Evolutionary conservation across 768 basidiomycete species (phyloP), one percentile per base, ranked within the genome.

Genomic region (Tubosaeta sp.): DNA sequence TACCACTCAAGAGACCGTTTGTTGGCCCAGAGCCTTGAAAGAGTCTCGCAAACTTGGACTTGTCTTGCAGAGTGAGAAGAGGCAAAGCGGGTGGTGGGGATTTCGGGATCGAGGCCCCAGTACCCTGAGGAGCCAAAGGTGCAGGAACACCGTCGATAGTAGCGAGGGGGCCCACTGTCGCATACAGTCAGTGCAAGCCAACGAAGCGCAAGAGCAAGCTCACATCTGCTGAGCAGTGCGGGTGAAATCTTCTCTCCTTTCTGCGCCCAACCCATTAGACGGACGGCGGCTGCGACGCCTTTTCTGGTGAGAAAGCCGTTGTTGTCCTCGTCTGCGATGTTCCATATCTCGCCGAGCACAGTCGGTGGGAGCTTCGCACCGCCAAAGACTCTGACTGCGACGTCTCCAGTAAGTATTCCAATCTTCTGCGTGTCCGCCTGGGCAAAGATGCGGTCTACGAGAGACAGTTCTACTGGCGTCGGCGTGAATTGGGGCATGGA

Each of bases 201-300:
- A 14, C 41, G 26, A 34, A 42, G 46, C 33, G 52, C 34, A 50
- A 52, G 3, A 17, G 31, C 19, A 45, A 54, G 68, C 88, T 73
- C 63, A 95, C 95, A 77, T 77, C 86, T 87, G 58, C 71, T 74
- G 51, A 87, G 71, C 48, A 89, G 71, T 43, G 84, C 81, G 29
- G 77, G 74, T 2, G 80, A 76, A 34, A 88, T 67, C 55, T 78
- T 78, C 65, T 88, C 87, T 57, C 85, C 93, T 60, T 85, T 85
- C 76, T 98, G 97, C 3, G 93, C 89, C 77, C 89, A 90, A 5
- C 89, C 93, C 55, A 99, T 92, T 46, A 98, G 77, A 52, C 97
- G 79, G n/a, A 95, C 76, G 26, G 91, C 94, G 54, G 88, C 76
- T 16, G 91, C 85, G 60, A 93, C 90, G 41, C 90, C 89, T 65